These are phyloP conservation scores for Testicularia cyperi DNA, from an alignment of 1,284 basidiomycete species.

Conservation along the genomic window DNA sequence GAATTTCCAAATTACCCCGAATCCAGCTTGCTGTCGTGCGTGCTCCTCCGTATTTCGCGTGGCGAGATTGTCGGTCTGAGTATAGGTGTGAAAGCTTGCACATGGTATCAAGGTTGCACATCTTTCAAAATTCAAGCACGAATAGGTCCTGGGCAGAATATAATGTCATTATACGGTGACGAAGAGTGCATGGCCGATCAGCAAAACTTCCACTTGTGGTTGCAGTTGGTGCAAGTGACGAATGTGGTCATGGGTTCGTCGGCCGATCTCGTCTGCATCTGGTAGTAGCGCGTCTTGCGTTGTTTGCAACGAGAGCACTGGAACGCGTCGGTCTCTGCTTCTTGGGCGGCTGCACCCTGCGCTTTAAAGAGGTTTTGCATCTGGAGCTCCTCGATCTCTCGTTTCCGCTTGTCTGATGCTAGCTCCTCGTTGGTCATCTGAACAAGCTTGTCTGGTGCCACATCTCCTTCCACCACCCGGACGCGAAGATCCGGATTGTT, in stretches of 20 bases:
- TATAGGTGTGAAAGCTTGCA: no score
- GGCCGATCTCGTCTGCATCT: slow-evolving; percentile 58
- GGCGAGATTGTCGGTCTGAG: no score
- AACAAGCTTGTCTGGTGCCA: slow-evolving; percentile 72
- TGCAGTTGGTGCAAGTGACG: slow-evolving; percentile 56
- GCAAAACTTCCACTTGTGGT: slow-evolving; percentile 58
- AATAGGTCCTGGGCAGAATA: no score
- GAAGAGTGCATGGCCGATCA: slow-evolving; percentile 3
- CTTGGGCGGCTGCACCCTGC: slow-evolving; percentile 76
- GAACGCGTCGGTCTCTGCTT: slow-evolving; percentile 96
- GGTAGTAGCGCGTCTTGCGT: slow-evolving; percentile 56
- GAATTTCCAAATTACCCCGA: no score
- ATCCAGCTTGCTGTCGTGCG: no score
- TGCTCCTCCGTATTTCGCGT: no score
- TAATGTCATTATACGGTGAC: no score
- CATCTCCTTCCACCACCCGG: slow-evolving; percentile 78
- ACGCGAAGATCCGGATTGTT: slow-evolving; percentile 84
- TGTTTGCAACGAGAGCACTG: slow-evolving; percentile 81
- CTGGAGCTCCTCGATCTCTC: slow-evolving; percentile 71
- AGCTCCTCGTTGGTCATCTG: slow-evolving; percentile 87
- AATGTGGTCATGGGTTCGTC: slow-evolving; percentile 60
- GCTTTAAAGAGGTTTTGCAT: slow-evolving; percentile 80
- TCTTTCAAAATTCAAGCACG: no score
- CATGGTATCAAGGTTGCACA: no score
- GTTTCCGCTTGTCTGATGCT: slow-evolving; percentile 86